Percentiles rank a stretch among this genome's conserved stretches.
phyloP scores from a whole-genome alignment of 345 rosid genomes.

The Salix exigua region DNA sequence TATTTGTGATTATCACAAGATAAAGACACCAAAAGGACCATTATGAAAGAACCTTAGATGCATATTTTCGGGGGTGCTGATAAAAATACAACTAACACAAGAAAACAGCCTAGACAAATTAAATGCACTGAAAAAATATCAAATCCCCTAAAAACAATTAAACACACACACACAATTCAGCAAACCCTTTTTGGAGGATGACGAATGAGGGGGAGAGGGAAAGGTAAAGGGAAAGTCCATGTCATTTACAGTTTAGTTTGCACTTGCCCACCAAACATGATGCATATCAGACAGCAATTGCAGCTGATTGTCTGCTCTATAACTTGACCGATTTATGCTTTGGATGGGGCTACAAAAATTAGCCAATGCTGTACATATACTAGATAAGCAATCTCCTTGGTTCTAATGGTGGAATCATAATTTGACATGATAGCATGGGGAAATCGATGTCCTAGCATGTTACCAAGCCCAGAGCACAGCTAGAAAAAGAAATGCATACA shows the following conservation, averaged over 20 bases:
- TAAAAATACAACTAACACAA: neutral
- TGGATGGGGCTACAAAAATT: neutral
- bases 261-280: neutral
- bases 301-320: neutral
- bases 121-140: too few relatives aligned
- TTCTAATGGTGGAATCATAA: neutral
- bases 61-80: neutral
- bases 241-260: too few relatives aligned
- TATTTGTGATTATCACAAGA: neutral
- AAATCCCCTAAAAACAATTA: too few relatives aligned
- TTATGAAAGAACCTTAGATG: neutral
- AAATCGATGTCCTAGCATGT: neutral
- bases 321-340: neutral
- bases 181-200: neutral
- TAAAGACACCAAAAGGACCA: neutral
- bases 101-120: too few relatives aligned
- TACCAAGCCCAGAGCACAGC: neutral
- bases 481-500: neutral
- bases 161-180: neutral
- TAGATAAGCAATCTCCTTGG: neutral
- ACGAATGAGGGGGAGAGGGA: neutral
- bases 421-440: neutral
- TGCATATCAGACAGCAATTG: neutral
- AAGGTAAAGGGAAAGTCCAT: too few relatives aligned
- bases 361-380: neutral